Conservation (phyloP, 1,284 basidiomycete genomes). For the Ganoderma sinense region DNA sequence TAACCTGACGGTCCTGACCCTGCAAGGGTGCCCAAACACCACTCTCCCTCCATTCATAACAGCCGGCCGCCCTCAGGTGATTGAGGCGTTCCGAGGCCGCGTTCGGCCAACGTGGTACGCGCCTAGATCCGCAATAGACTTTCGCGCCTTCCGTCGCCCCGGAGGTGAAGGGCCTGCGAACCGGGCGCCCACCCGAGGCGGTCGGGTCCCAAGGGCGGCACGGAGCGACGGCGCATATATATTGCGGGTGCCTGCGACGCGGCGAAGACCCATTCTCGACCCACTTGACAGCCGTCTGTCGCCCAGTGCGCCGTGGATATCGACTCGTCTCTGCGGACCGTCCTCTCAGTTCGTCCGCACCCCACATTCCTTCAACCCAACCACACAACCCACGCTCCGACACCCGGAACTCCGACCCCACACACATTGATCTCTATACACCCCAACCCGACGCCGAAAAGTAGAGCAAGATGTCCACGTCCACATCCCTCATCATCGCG, state of each 20-base stretch:
- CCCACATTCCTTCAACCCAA: slow-evolving; percentile 5
- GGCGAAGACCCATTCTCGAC: slow-evolving; percentile 6
- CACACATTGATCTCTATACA: background rate
- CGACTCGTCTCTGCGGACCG: background rate
- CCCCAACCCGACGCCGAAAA: background rate
- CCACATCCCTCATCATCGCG: slow-evolving; percentile 23
- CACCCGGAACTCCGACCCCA: background rate
- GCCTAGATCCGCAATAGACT: slow-evolving; percentile 2
- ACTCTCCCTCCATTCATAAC: background rate
- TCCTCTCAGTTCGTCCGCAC: background rate
- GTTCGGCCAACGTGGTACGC: background rate
- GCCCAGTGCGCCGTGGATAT: background rate
- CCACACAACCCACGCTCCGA: background rate
- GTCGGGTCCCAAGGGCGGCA: background rate
- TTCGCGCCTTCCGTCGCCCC: background rate
- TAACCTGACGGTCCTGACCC: background rate
- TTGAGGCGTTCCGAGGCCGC: slow-evolving; percentile 16
- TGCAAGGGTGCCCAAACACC: background rate
- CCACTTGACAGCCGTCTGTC: slow-evolving; percentile 1
- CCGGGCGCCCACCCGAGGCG: slow-evolving; percentile 7
- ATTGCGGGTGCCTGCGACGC: background rate
- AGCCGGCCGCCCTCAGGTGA: background rate
- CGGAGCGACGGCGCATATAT: slow-evolving; percentile 8
- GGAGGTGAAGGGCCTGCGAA: slow-evolving; percentile 1
- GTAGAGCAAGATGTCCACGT: slow-evolving; percentile 22